Evolutionary conservation across 257 asterid genomes (phyloP).

Genomic region (Solanum appendiculatum): DNA sequence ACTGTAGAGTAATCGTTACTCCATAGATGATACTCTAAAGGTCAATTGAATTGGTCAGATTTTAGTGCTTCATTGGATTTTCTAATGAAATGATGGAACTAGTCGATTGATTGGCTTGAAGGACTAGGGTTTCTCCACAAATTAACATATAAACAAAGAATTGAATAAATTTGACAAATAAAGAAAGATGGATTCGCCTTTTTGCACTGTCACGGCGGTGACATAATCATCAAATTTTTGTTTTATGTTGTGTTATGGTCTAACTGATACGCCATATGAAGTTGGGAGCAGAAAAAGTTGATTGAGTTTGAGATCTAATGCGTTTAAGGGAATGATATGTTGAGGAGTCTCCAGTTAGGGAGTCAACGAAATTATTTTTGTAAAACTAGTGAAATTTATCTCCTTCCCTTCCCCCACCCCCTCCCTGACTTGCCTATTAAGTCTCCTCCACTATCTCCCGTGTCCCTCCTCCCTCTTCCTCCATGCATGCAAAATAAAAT

Average conservation of each 20-base stretch:
- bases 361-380: too few species aligned
- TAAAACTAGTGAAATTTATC: too few species aligned
- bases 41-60: constrained; percentile 7
- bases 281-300: too few species aligned
- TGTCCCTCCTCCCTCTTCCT: too few species aligned
- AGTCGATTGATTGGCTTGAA: constrained; percentile 46
- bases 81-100: constrained; percentile 38
- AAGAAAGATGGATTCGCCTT: constrained; percentile 21
- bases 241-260: constrained; percentile 18
- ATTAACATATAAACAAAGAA: constrained; percentile 68
- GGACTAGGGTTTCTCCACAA: constrained; percentile 36
- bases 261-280: background rate
- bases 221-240: constrained; percentile 64
- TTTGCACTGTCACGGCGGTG: too few species aligned
- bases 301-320: too few species aligned
- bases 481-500: too few species aligned
- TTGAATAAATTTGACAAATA: constrained; percentile 39
- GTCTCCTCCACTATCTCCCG: too few species aligned
- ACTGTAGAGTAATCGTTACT: constrained; percentile 60
- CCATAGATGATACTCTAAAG: constrained; percentile 11
- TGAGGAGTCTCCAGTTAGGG: too few species aligned
- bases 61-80: constrained; percentile 33
- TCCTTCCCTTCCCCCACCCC: too few species aligned
- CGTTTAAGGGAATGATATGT: too few species aligned
- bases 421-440: too few species aligned